A percentile compares a stretch with the other conserved stretches of the same genome.
Evolutionary conservation across 2,329 filamentous ascomycete species (phyloP).

Genomic region (Septoria linicola): DNA sequence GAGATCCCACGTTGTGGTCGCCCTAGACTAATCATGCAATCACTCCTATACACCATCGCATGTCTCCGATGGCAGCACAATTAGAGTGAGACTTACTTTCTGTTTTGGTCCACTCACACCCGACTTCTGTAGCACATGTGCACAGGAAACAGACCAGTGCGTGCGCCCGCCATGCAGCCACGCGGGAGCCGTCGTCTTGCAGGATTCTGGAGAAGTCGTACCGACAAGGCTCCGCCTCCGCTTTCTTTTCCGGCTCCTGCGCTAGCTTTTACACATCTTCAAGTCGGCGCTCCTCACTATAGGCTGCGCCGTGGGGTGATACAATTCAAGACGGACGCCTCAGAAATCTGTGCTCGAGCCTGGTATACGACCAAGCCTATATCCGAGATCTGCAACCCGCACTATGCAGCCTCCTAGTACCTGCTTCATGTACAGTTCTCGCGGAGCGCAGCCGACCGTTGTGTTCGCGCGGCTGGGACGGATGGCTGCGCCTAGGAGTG

Average conservation of each 20-base stretch:
- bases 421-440: background rate
- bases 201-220: background rate
- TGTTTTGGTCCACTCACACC: slow-evolving; percentile 4
- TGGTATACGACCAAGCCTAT: background rate
- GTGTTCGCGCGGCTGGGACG: slow-evolving; percentile 2
- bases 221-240: background rate
- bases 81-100: background rate
- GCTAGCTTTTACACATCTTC: too few species aligned
- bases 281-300: too few species aligned
- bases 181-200: slow-evolving; percentile 1
- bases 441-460: slow-evolving; percentile 3
- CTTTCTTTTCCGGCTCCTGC: too few species aligned
- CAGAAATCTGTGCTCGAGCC: too few species aligned
- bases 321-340: too few species aligned
- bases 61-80: background rate
- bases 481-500: background rate
- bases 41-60: background rate
- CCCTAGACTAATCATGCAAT: background rate
- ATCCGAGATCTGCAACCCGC: too few species aligned
- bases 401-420: background rate
- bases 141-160: background rate
- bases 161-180: background rate
- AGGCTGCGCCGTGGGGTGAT: too few species aligned
- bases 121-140: background rate
- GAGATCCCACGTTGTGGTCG: background rate